Conservation (phyloP, 345 rosid species). For the Raphanus sativus region DNA sequence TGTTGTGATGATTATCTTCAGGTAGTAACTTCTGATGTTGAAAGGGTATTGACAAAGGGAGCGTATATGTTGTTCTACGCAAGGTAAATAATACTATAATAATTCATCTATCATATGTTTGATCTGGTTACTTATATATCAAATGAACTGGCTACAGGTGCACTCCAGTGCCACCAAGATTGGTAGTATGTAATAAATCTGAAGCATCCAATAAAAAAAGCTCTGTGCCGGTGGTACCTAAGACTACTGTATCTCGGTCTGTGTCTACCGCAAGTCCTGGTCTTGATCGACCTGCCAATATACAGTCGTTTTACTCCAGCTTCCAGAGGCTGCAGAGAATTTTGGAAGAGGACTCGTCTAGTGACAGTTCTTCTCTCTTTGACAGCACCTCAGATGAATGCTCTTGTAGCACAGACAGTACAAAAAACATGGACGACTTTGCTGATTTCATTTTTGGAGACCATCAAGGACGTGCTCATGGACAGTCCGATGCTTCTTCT, state of each 20-base stretch:
- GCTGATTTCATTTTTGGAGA: slow-evolving; percentile 69
- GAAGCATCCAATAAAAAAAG: slow-evolving; percentile 40
- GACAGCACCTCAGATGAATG: slow-evolving; percentile 88
- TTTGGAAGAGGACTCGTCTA: slow-evolving; percentile 76
- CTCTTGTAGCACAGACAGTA: slow-evolving; percentile 83
- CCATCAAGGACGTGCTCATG: slow-evolving; percentile 47
- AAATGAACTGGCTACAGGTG: slow-evolving; percentile 50
- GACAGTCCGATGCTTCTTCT: slow-evolving; percentile 53
- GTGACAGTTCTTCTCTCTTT: slow-evolving; percentile 80
- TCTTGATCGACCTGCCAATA: slow-evolving; percentile 41
- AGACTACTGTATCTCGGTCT: slow-evolving; percentile 41
- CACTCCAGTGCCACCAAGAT: slow-evolving; percentile 69
- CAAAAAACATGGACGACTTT: slow-evolving; percentile 68
- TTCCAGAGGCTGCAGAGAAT: slow-evolving; percentile 61
- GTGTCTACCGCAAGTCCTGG: slow-evolving; percentile 31
- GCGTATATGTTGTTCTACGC: slow-evolving; percentile 94
- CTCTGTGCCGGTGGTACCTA: slow-evolving; percentile 29
- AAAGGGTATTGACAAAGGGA: slow-evolving; percentile 60
- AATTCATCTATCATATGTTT: neutral
- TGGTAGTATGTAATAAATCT: slow-evolving; percentile 36
- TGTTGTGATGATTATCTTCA: slow-evolving; percentile 36
- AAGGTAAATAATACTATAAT: slow-evolving; percentile 49
- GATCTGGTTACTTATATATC: slow-evolving; percentile 5
- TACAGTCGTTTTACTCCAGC: slow-evolving; percentile 63
- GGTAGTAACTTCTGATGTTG: slow-evolving; percentile 78